phyloP scores from a whole-genome alignment of 2,329 filamentous ascomycete species.

The Scortechinia acanthostroma region DNA sequence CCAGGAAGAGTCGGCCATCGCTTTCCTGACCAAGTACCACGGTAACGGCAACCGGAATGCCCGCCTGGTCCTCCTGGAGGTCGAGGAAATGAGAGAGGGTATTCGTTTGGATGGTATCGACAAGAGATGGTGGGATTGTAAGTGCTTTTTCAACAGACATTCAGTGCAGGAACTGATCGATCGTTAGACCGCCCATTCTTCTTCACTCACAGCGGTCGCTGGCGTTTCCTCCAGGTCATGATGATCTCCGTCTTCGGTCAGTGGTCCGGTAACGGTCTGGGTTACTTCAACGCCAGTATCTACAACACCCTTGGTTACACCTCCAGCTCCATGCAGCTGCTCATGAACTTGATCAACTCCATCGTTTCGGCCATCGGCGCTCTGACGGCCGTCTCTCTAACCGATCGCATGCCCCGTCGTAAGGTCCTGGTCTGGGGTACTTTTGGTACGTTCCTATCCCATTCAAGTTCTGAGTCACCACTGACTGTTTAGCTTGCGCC shows the following conservation, averaged over 20 bases:
- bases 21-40: slow-evolving; percentile 8
- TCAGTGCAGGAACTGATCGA: no score
- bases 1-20: neutral
- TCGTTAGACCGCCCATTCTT: slow-evolving; percentile 31
- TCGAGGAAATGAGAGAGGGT: slow-evolving; percentile 6
- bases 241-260: slow-evolving; percentile 9
- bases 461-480: neutral
- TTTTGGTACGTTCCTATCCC: slow-evolving; percentile 11
- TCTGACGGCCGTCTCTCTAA: slow-evolving; percentile 28
- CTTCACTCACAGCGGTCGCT: slow-evolving; percentile 20
- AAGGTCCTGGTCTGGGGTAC: slow-evolving; percentile 34
- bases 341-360: slow-evolving; percentile 36
- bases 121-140: slow-evolving; percentile 10
- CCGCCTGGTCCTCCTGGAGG: slow-evolving; percentile 7
- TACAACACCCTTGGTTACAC: slow-evolving; percentile 28
- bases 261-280: slow-evolving; percentile 15
- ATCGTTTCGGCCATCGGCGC: slow-evolving; percentile 34
- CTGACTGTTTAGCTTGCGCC: slow-evolving; percentile 19
- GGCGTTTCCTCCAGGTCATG: slow-evolving; percentile 7
- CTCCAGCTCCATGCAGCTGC: slow-evolving; percentile 26
- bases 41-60: slow-evolving; percentile 19
- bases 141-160: slow-evolving; percentile 7
- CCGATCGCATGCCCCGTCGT: slow-evolving; percentile 36
- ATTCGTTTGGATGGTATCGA: slow-evolving; percentile 8
- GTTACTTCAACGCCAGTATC: slow-evolving; percentile 33